A percentile compares a stretch with the other conserved stretches of the same genome.
phyloP scores from a whole-genome alignment of 2,329 filamentous ascomycete genomes.

The Alternaria sp. region DNA sequence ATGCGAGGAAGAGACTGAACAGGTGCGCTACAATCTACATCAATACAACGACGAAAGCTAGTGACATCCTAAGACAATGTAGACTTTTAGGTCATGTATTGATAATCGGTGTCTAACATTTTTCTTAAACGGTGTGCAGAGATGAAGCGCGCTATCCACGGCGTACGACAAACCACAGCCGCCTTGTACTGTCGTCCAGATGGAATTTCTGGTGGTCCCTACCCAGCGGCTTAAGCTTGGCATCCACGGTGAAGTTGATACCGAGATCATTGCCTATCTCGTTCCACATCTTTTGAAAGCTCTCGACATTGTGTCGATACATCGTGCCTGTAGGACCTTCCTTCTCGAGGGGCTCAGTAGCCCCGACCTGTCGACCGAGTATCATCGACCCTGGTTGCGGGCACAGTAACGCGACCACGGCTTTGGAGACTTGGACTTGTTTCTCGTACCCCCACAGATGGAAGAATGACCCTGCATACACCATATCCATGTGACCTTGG shows the following conservation, averaged over 20 bases:
- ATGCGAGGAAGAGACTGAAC: neutral
- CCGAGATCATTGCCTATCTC: constrained; percentile 44
- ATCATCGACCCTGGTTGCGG: constrained; percentile 56
- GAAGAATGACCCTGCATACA: constrained; percentile 52
- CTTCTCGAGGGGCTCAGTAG: constrained; percentile 25
- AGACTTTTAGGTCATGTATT: neutral
- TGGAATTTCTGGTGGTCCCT: constrained; percentile 16
- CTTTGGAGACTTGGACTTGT: constrained; percentile 41
- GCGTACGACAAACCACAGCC: constrained; percentile 30
- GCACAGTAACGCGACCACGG: constrained; percentile 41
- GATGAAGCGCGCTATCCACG: constrained; percentile 17
- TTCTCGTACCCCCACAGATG: constrained; percentile 50
- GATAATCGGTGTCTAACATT: neutral
- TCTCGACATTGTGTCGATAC: constrained; percentile 44
- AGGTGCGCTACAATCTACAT: neutral
- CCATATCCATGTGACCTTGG: constrained; percentile 43
- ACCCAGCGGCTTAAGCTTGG: constrained; percentile 16
- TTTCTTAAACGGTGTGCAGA: neutral
- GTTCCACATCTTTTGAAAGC: constrained; percentile 48
- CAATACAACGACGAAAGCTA: neutral
- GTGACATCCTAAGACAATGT: neutral
- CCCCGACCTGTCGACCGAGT: constrained; percentile 60
- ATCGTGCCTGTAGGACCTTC: constrained; percentile 23
- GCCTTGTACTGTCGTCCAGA: constrained; percentile 15
- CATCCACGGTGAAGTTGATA: constrained; percentile 28